phyloP scores from a whole-genome alignment of 768 basidiomycete species.

The Lepiota brunneoincarnata region DNA sequence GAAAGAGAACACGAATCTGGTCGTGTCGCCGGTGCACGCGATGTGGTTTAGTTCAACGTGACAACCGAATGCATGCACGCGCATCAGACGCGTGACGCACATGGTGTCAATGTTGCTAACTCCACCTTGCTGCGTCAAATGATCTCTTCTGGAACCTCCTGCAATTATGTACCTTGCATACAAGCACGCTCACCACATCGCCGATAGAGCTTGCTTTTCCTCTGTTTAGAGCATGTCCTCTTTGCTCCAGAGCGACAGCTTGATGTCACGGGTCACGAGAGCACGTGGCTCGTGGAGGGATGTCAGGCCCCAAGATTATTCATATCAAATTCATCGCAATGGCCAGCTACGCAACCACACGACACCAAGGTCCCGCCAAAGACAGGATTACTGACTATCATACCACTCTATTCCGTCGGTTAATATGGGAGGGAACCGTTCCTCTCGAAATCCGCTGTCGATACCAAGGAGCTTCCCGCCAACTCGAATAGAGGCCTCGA shows the following conservation, averaged over 20 bases:
- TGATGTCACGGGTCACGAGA: background rate
- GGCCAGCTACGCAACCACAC: slow-evolving; percentile 52
- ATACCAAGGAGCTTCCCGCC: slow-evolving; percentile 85
- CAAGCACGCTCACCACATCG: too few relatives aligned
- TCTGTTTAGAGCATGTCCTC: too few relatives aligned
- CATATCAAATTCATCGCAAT: slow-evolving; percentile 24
- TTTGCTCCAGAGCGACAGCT: too few relatives aligned
- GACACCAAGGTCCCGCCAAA: slow-evolving; percentile 38
- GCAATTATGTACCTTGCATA: too few relatives aligned
- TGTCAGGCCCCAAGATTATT: slow-evolving; percentile 3
- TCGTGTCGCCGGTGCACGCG: background rate
- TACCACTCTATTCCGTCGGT: slow-evolving; percentile 80
- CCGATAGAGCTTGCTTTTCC: too few relatives aligned
- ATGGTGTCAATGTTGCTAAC: background rate
- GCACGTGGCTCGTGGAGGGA: background rate
- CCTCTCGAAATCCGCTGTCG: slow-evolving; percentile 87
- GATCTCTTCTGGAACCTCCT: background rate
- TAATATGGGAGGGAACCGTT: slow-evolving; percentile 90
- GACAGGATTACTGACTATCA: slow-evolving; percentile 46
- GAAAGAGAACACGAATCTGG: background rate
- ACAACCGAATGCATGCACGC: slow-evolving; percentile 7
- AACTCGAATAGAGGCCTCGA: slow-evolving; percentile 88
- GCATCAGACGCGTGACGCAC: slow-evolving; percentile 10
- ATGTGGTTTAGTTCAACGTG: slow-evolving; percentile 8
- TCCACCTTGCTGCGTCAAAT: background rate